Conservation (phyloP, 352 stramenopile genomes). For the Phytophthora europaea region DNA sequence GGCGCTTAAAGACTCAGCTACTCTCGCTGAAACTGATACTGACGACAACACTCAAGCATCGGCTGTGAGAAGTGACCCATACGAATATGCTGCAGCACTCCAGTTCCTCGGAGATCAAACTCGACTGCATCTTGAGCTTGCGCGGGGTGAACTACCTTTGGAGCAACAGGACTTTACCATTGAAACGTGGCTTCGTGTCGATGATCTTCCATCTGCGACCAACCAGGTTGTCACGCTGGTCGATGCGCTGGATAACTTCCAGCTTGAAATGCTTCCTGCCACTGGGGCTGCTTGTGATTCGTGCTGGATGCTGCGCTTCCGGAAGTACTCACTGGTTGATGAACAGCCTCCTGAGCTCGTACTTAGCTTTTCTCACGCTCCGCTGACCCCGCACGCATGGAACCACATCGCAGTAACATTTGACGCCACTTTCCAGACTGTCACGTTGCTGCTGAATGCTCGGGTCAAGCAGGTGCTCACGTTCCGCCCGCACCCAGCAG, state of each 20-base stretch:
- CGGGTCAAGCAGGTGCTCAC: constrained; percentile 28
- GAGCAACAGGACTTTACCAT: constrained; percentile 49
- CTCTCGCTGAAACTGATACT: neutral
- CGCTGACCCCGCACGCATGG: constrained; percentile 27
- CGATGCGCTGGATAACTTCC: constrained; percentile 44
- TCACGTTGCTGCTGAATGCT: constrained; percentile 41
- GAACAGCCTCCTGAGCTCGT: constrained; percentile 31
- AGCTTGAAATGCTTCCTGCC: constrained; percentile 35
- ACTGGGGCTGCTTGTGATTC: neutral
- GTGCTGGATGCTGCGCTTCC: constrained; percentile 41
- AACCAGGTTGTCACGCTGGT: constrained; percentile 40
- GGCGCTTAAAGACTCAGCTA: constrained; percentile 4
- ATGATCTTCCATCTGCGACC: constrained; percentile 4
- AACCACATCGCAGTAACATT: constrained; percentile 42
- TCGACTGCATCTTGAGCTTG: constrained; percentile 35
- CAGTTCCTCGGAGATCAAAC: constrained; percentile 36
- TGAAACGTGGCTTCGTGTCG: constrained; percentile 52
- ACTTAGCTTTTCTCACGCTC: constrained; percentile 31
- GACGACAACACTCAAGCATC: constrained; percentile 2
- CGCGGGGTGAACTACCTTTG: constrained; percentile 11
- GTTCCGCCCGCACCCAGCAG: constrained; percentile 20
- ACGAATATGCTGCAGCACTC: constrained; percentile 41
- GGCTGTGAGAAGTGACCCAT: neutral
- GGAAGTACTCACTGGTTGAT: constrained; percentile 40
- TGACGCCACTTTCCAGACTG: constrained; percentile 29